Conservation (phyloP, 352 stramenopile species). For the Phytophthora sojae region DNA sequence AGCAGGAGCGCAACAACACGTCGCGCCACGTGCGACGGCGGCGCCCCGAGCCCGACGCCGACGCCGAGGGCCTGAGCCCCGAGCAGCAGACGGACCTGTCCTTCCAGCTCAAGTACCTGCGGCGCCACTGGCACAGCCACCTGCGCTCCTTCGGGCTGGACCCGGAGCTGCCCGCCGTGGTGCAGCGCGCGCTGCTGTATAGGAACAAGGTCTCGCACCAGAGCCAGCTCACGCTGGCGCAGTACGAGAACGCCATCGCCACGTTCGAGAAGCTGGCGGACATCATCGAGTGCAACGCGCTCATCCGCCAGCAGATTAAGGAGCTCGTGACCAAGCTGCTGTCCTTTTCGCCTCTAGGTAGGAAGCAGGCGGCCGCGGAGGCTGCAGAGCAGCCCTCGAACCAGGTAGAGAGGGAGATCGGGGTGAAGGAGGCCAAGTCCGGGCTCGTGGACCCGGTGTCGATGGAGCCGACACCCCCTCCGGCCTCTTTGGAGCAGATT, state of each 20-base stretch:
- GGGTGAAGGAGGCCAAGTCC: too few species aligned
- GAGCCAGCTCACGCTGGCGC: conserved; percentile 33
- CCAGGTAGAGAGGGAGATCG: too few species aligned
- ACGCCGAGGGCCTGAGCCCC: conserved; percentile 7
- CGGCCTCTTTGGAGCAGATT: conserved; percentile 32
- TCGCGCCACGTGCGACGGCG: conserved; percentile 13
- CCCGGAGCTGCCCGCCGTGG: conserved; percentile 35
- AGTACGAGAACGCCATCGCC: conserved; percentile 43
- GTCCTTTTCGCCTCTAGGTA: conserved; percentile 20
- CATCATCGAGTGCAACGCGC: conserved; percentile 41
- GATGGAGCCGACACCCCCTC: conserved; percentile 10
- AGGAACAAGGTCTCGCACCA: conserved; percentile 53
- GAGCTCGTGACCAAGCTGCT: conserved; percentile 42
- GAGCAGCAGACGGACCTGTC: conserved; percentile 44
- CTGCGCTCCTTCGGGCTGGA: conserved; percentile 35
- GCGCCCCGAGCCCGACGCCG: neutral
- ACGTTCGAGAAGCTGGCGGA: conserved; percentile 47
- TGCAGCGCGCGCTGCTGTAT: conserved; percentile 41
- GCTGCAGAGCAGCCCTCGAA: too few species aligned
- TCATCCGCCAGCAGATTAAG: conserved; percentile 40
- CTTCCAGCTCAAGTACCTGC: conserved; percentile 46
- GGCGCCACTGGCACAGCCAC: conserved; percentile 51
- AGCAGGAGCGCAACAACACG: conserved; percentile 11
- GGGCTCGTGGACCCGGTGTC: too few species aligned
- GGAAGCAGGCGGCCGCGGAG: neutral